Evolutionary conservation across 257 asterid genomes (phyloP).

Genomic region (Schizonepeta tenuifolia): DNA sequence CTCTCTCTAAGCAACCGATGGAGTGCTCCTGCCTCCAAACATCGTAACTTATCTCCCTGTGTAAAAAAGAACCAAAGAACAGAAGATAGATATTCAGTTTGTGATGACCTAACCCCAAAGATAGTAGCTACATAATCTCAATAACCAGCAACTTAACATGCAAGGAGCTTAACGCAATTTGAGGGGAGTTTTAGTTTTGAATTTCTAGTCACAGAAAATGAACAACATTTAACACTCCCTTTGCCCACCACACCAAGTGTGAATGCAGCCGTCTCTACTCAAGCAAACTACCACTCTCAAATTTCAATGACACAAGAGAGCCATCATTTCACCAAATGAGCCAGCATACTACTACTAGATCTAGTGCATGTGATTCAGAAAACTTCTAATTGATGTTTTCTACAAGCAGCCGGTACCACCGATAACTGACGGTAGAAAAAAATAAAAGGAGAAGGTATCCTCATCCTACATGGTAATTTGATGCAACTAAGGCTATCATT

Average conservation of each 20-base stretch:
- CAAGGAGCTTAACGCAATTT: background rate
- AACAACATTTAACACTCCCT: background rate
- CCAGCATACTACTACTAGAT: background rate
- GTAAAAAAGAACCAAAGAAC: background rate
- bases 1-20: conserved; percentile 42
- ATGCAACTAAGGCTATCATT: background rate
- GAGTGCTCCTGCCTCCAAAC: conserved; percentile 53
- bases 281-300: background rate
- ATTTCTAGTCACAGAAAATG: too few species aligned
- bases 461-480: background rate
- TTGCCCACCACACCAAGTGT: background rate
- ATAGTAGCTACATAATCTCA: background rate
- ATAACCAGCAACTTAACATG: background rate
- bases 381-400: background rate
- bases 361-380: background rate
- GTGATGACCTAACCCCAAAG: background rate
- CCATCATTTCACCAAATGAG: background rate
- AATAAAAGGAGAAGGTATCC: too few species aligned
- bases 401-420: background rate
- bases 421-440: background rate
- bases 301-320: background rate
- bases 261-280: background rate
- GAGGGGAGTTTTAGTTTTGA: background rate
- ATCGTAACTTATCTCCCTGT: conserved; percentile 38
- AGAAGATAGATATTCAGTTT: conserved; percentile 2